phyloP scores from a whole-genome alignment of 2,329 filamentous ascomycete species.

The Bipolaris zeicola region DNA sequence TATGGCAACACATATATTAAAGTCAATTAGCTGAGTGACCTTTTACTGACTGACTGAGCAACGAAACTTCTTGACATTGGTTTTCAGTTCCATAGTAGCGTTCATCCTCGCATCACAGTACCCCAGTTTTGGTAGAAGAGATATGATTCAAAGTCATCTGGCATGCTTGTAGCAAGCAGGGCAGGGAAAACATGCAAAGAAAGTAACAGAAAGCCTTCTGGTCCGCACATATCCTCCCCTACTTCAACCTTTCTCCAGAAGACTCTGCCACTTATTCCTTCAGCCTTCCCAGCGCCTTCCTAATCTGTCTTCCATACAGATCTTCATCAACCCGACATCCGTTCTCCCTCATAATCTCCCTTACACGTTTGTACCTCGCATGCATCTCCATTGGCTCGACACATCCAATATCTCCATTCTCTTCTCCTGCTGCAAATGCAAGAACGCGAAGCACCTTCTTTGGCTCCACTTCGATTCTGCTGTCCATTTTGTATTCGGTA shows the following conservation, averaged over 20 bases:
- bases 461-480: not conserved
- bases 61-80: too few relatives aligned
- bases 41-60: too few relatives aligned
- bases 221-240: not conserved
- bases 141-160: too few relatives aligned
- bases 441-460: slow-evolving; percentile 6
- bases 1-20: too few relatives aligned
- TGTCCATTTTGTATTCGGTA: not conserved
- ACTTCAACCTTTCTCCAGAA: not conserved
- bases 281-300: slow-evolving; percentile 6
- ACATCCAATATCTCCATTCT: not conserved
- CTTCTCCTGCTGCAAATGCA: not conserved
- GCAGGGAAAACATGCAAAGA: too few relatives aligned
- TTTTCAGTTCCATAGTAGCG: too few relatives aligned
- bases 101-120: too few relatives aligned
- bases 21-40: too few relatives aligned
- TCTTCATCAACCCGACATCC: slow-evolving; percentile 4
- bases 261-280: not conserved
- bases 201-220: too few relatives aligned
- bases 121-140: too few relatives aligned
- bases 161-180: too few relatives aligned
- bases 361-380: slow-evolving; percentile 12
- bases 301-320: slow-evolving; percentile 8
- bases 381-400: not conserved
- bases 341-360: slow-evolving; percentile 1